Evolutionary conservation across 805 yeast genomes (phyloP), one percentile per base, ranked within the genome.

Genomic region (Starmera amethionina): DNA sequence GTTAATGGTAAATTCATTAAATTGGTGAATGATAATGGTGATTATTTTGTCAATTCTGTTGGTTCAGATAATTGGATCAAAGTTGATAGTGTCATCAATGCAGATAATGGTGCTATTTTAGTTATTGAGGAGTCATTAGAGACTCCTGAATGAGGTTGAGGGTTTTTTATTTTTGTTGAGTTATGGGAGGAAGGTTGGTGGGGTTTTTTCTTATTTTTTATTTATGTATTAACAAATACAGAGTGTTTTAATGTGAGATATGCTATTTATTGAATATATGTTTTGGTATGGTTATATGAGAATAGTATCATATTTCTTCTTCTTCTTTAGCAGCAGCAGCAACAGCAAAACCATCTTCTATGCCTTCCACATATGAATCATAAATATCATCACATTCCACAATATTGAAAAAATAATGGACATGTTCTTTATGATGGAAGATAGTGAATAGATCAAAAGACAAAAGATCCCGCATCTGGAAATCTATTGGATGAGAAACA

Each of bases 91-190:
- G 61, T 68, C 30, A 63, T 62, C 29, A 49, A 59, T 14, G 63
- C 65, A 36, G 61, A 60, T 22, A 72, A 72, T 45, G 78, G 78
- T 43, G 73, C 68, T 9, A 54, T 72, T 18, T 50, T 72, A 39
- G 53, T 67, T 6, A 59, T 72, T 35, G 62, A 59, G 32, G 55
- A 59, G 39, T 48, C 56, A 4, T 33, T 38, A 28, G 27, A 36
- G 14, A 15, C 15, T 14, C 32, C 37, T 22, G 5, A 28, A 12
- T 8, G 6, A 15, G 15, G 9, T 5, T 13, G 3, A 11, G 22
- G 27, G 9, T 22, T 7, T 22, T 7, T 22, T 22, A 22, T 22
- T 4, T 22, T 22, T 22, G 4, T 5, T 22, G 25, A n/a, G 36
- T 14, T 11, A 28, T 15, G 25, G 25, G 25, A 7, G 7, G 25